Conservation (phyloP, 1,284 basidiomycete species). For the Trichosporon inkin region DNA sequence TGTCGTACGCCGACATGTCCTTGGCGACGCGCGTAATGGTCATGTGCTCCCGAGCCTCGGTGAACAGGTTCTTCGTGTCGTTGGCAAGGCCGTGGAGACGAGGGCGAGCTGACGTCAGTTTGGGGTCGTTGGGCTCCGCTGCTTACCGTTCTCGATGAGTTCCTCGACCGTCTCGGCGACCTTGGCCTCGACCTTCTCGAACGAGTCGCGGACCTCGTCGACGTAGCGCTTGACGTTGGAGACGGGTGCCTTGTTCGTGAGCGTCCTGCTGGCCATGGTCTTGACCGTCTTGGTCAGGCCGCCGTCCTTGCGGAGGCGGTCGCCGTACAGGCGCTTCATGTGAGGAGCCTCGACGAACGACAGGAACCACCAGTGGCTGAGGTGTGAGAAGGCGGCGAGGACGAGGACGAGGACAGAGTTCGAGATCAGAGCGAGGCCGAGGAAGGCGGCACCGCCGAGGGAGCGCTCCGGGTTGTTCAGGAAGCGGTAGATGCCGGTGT, state of each 20-base stretch:
- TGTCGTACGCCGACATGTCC: constrained; percentile 73
- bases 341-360: constrained; percentile 87
- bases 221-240: constrained; percentile 75
- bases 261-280: constrained; percentile 69
- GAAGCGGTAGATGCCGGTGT: constrained; percentile 95
- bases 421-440: constrained; percentile 85
- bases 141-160: constrained; percentile 79
- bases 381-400: constrained; percentile 77
- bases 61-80: constrained; percentile 86
- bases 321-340: constrained; percentile 92
- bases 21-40: constrained; percentile 82
- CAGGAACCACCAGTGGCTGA: constrained; percentile 89
- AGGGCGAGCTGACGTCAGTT: constrained; percentile 54
- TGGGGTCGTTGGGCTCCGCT: background rate
- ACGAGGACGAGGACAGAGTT: constrained; percentile 79
- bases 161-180: constrained; percentile 86
- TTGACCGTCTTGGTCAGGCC: constrained; percentile 96
- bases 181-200: constrained; percentile 92
- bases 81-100: constrained; percentile 75
- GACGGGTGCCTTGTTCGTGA: constrained; percentile 58
- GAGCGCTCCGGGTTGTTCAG: constrained; percentile 90
- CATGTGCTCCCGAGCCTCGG: constrained; percentile 80
- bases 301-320: constrained; percentile 86
- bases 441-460: constrained; percentile 92
- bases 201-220: constrained; percentile 82